These are phyloP conservation scores for Apiotrichum veenhuisii DNA, from an alignment of 1,284 basidiomycete species.

Conservation along the genomic window DNA sequence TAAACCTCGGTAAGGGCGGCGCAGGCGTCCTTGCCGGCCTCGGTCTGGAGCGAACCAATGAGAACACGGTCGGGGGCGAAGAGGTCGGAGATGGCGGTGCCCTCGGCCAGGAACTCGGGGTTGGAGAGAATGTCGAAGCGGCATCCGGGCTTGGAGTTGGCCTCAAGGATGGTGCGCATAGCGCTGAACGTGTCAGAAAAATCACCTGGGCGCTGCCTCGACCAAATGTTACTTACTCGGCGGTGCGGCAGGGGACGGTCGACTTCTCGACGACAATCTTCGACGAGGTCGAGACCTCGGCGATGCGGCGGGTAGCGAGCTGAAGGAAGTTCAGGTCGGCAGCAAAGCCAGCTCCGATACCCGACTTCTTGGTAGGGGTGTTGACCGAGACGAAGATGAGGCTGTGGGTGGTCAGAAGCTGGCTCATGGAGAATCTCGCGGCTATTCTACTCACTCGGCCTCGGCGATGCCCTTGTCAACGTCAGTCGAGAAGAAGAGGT, in stretches of 20 bases:
- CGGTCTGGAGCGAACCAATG: constrained; percentile 88
- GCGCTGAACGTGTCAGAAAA: constrained; percentile 51
- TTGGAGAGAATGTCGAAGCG: constrained; percentile 98
- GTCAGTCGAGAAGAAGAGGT: constrained; percentile 95
- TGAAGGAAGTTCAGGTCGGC: constrained; percentile 98
- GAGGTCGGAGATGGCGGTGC: constrained; percentile 89
- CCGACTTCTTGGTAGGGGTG: constrained; percentile 97
- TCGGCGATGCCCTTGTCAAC: constrained; percentile 89
- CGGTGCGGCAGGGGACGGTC: constrained; percentile 96
- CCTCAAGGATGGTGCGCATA: constrained; percentile 97
- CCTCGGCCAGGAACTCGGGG: constrained; percentile 96
- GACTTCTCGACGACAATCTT: constrained; percentile 99
- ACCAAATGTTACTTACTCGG: constrained; percentile 55
- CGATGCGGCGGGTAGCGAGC: constrained; percentile 91
- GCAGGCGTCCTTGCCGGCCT: constrained; percentile 78
- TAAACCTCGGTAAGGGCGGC: constrained; percentile 74
- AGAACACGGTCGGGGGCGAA: constrained; percentile 89
- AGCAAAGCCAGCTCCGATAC: constrained; percentile 94
- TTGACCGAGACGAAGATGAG: constrained; percentile 64
- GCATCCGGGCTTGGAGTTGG: constrained; percentile 87
- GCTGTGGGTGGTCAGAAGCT: constrained; percentile 18
- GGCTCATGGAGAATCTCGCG: background rate
- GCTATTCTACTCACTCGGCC: constrained; percentile 61
- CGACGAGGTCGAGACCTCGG: constrained; percentile 78
- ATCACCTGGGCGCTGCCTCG: background rate